phyloP scores from a whole-genome alignment of 2,329 filamentous ascomycete species.

The Botrytis pseudocinerea region DNA sequence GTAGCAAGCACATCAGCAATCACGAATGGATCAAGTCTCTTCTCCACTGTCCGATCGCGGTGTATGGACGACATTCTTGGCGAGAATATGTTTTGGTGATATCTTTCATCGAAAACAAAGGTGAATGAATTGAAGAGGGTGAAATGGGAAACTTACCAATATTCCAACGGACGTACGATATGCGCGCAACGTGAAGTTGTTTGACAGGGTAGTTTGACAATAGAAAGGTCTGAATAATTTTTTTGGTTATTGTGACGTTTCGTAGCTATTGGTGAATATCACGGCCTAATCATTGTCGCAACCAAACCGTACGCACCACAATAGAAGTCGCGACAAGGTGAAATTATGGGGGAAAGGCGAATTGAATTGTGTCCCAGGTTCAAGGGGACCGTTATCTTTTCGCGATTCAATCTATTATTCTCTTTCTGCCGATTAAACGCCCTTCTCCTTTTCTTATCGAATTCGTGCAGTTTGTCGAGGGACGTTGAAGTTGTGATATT shows the following conservation, averaged over 20 bases:
- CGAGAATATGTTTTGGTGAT: background rate
- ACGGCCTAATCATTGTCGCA: constrained; percentile 37
- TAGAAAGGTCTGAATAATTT: background rate
- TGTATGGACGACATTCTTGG: constrained; percentile 10
- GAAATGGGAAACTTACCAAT: constrained; percentile 3
- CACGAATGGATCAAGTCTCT: background rate
- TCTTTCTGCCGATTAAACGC: background rate
- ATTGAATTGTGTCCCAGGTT: constrained; percentile 3
- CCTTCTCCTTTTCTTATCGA: background rate
- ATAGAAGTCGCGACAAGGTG: constrained; percentile 19
- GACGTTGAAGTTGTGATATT: background rate
- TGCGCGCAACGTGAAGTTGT: constrained; percentile 12
- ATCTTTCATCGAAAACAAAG: background rate
- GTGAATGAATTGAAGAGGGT: background rate
- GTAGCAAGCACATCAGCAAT: constrained; percentile 2
- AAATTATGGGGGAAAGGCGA: background rate
- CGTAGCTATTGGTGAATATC: constrained; percentile 29
- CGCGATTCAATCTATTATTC: background rate
- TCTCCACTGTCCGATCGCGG: background rate
- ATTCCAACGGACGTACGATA: background rate
- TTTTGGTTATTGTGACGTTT: constrained; percentile 21
- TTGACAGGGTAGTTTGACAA: background rate
- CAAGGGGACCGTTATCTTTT: background rate
- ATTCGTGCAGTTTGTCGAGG: background rate
- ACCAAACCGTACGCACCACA: constrained; percentile 25